Evolutionary conservation across 352 stramenopile species (phyloP).

Genomic region (Globisporangium emineosum): DNA sequence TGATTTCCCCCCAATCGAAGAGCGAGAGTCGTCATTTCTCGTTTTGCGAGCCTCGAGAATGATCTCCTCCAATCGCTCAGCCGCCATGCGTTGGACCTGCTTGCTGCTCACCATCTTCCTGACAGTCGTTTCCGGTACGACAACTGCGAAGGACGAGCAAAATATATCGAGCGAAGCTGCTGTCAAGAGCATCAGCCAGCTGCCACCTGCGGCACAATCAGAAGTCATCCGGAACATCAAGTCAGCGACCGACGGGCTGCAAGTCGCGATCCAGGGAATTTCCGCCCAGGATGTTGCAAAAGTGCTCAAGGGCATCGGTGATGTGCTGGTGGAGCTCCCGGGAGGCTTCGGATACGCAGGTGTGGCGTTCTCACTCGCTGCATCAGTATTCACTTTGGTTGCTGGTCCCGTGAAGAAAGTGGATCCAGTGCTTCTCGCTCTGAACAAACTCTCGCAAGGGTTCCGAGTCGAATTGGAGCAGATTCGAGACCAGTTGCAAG

Average conservation of each 20-base stretch:
- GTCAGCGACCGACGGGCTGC: constrained; percentile 38
- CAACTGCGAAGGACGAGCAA: neutral
- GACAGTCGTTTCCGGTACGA: neutral
- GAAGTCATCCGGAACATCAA: constrained; percentile 35
- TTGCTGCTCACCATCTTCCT: neutral
- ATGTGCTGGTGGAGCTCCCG: constrained; percentile 31
- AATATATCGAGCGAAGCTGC: constrained; percentile 11
- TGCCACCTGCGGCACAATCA: constrained; percentile 1
- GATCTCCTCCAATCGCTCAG: neutral
- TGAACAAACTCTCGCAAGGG: constrained; percentile 24
- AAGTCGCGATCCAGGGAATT: constrained; percentile 32
- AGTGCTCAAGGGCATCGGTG: constrained; percentile 39
- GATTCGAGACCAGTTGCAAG: constrained; percentile 27
- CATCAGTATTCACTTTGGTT: constrained; percentile 29
- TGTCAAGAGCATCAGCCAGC: constrained; percentile 25
- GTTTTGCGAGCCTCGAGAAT: neutral
- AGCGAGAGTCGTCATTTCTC: neutral
- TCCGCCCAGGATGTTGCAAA: constrained; percentile 26
- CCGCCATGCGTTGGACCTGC: constrained; percentile 7
- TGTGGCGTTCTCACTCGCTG: constrained; percentile 42
- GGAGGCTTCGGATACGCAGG: constrained; percentile 34
- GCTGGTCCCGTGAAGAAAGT: constrained; percentile 5
- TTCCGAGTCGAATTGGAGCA: constrained; percentile 28
- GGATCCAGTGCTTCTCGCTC: constrained; percentile 32
- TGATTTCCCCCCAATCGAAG: neutral